Evolutionary conservation across 2,329 filamentous ascomycete genomes (phyloP).

Genomic region (Teratosphaeria epicoccoides): DNA sequence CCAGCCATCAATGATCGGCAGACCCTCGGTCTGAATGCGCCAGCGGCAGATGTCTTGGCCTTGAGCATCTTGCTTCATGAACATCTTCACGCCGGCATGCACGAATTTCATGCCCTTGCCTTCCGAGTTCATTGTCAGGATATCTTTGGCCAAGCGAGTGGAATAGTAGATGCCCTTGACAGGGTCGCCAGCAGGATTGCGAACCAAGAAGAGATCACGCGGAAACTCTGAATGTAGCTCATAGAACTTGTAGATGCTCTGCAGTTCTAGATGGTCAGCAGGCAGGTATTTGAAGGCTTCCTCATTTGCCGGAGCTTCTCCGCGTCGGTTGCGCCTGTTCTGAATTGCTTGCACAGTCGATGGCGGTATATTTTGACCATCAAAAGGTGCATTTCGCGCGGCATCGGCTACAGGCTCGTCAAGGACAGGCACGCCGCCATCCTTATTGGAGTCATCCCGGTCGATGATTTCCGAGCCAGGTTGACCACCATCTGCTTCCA

Average conservation of each 20-base stretch:
- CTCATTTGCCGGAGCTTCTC: constrained; percentile 50
- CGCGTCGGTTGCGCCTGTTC: constrained; percentile 8
- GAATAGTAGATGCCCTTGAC: constrained; percentile 97
- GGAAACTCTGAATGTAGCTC: constrained; percentile 75
- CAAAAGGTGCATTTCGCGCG: constrained; percentile 16
- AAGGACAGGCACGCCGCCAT: constrained; percentile 4
- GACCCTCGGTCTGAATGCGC: constrained; percentile 90
- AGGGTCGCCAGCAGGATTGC: constrained; percentile 78
- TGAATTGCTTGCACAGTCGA: constrained; percentile 5
- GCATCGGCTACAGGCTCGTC: constrained; percentile 12
- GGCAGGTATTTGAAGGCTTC: constrained; percentile 91
- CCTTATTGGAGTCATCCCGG: constrained; percentile 2
- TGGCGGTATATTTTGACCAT: constrained; percentile 11
- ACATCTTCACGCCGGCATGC: constrained; percentile 96
- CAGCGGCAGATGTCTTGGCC: constrained; percentile 78
- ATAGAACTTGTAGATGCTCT: constrained; percentile 74
- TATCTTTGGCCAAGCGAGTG: constrained; percentile 69
- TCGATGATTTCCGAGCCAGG: constrained; percentile 5
- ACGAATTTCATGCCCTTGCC: constrained; percentile 89
- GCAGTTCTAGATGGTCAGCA: constrained; percentile 62
- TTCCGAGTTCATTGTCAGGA: constrained; percentile 69
- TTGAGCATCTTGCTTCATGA: constrained; percentile 92
- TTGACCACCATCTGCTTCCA: constrained; percentile 11
- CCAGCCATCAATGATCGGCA: constrained; percentile 84
- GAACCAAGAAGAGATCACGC: constrained; percentile 84